Evolutionary conservation across 768 basidiomycete species (phyloP).

Genomic region (Boletus barrowsii): DNA sequence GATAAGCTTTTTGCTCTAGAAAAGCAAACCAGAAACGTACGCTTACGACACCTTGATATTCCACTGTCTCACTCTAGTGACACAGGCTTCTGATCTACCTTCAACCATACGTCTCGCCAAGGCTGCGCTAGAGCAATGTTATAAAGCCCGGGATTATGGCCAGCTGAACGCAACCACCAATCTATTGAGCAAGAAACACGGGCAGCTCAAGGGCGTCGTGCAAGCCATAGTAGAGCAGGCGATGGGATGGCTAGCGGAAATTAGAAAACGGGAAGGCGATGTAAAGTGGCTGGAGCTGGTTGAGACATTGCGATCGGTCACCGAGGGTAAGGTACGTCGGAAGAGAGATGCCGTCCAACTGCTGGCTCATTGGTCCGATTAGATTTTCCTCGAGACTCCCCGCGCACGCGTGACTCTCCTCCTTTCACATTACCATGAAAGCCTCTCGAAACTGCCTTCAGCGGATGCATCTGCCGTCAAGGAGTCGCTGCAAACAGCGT

Average conservation of each 20-base stretch:
- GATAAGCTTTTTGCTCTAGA: slow-evolving; percentile 88
- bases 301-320: slow-evolving; percentile 85
- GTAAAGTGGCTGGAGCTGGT: slow-evolving; percentile 85
- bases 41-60: slow-evolving; percentile 19
- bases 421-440: slow-evolving; percentile 84
- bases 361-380: slow-evolving; percentile 5
- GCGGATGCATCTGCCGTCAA: slow-evolving; percentile 41
- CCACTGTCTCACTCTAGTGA: background rate
- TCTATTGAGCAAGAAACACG: slow-evolving; percentile 89
- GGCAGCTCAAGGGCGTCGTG: slow-evolving; percentile 87
- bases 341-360: background rate
- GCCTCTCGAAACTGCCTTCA: slow-evolving; percentile 46
- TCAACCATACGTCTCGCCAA: slow-evolving; percentile 90
- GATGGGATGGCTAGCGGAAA: slow-evolving; percentile 77
- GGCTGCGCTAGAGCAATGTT: slow-evolving; percentile 66
- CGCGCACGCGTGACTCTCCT: slow-evolving; percentile 90
- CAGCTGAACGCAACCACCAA: slow-evolving; percentile 69
- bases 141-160: slow-evolving; percentile 65
- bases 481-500: slow-evolving; percentile 79
- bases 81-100: slow-evolving; percentile 83
- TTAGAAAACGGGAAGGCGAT: slow-evolving; percentile 63
- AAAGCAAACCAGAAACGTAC: slow-evolving; percentile 94
- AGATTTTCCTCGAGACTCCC: slow-evolving; percentile 97
- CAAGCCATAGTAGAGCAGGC: slow-evolving; percentile 89
- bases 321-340: slow-evolving; percentile 87